Evolutionary conservation across 768 basidiomycete species (phyloP), one percentile per base, ranked within the genome.

Genomic region (Hydnomerulius pinastri): DNA sequence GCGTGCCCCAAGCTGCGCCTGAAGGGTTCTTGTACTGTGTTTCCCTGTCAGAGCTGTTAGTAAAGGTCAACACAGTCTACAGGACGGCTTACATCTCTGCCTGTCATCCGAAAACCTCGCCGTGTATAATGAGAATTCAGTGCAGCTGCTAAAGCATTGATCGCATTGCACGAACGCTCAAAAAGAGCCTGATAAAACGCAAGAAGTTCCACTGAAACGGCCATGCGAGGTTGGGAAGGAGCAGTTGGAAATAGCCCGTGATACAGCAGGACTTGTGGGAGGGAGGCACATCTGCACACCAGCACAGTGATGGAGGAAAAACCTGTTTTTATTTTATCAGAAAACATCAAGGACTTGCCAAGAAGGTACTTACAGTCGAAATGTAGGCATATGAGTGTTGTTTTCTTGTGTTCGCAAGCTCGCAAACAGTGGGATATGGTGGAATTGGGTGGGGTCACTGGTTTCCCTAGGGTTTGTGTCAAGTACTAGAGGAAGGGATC

Each of bases 141-240:
- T 3, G 12, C 35, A 25, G 20, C 23, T 2, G 50, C 42, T 10
- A 43, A 17, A 4, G 17, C 17, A 46, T 69, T 39, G 50, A 58
- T 53, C 40, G 45, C 18, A 46, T 75, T 64, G 17, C 71, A 73
- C 0, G 73, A 71, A 0, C 60, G 53, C 46, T 74, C 65, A 35
- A 75, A 75, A 1, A 73, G 50, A 1, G 65, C 59, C 0, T 35
- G 47, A 46, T 71, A 73, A 44, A 73, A 71, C 1, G 66, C 52
- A 0, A 73, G 48, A 0, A 73, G 53, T 5, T 70, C 60, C 3
- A 72, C 53, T 0, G 63, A 65, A 11, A 65, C 49, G 0, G 53
- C 56, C 37, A 60, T 51, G 2, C 42, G 41, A 1, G 65, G 58
- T 28, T 58, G 54, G 5, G 42, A 32, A 1, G 23, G 72, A 58